phyloP scores from a whole-genome alignment of 305 asterid species.

The Fraxinus paxiana region DNA sequence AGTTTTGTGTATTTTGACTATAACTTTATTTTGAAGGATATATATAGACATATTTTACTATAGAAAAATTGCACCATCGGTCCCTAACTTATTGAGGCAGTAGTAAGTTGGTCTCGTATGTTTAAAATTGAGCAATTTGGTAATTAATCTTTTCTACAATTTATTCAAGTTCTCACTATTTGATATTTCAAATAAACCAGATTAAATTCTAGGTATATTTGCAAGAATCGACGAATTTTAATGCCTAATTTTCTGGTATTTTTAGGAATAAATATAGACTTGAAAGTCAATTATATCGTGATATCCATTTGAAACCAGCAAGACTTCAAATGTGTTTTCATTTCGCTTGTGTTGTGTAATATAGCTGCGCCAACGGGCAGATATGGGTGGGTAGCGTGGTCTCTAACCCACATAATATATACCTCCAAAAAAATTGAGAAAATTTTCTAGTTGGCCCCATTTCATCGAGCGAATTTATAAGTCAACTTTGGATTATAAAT shows the following conservation, averaged over 20 bases:
- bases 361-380: neutral
- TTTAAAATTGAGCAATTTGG: neutral
- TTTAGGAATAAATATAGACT: neutral
- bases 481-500: neutral
- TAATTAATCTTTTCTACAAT: neutral
- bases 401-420: neutral
- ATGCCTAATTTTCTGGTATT: neutral
- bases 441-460: neutral
- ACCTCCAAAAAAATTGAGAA: neutral
- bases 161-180: neutral
- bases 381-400: neutral
- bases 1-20: neutral
- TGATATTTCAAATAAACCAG: neutral
- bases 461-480: neutral
- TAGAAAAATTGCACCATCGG: neutral
- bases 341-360: neutral
- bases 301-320: neutral
- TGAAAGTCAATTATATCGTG: neutral
- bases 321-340: neutral
- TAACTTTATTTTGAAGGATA: neutral
- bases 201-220: neutral
- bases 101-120: neutral
- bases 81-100: neutral
- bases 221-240: neutral
- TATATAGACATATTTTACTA: neutral